Conservation (phyloP, 768 basidiomycete genomes). For the Calocybe cyanea region DNA sequence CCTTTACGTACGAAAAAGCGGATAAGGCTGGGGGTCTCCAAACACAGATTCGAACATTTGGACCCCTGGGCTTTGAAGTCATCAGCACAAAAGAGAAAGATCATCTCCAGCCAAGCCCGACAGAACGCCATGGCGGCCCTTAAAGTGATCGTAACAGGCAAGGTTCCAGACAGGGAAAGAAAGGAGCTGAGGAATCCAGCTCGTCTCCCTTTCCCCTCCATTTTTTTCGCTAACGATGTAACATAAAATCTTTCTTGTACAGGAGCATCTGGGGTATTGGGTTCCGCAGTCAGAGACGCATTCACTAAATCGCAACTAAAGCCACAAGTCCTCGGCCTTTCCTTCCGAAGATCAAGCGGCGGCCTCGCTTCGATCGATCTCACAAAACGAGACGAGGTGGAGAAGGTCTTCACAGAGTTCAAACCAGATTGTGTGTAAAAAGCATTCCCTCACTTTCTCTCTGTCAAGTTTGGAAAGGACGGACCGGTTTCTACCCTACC, state of each 20-base stretch:
- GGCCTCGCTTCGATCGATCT: slow-evolving; percentile 65
- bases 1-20: too few species aligned
- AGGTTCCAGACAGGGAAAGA: slow-evolving; percentile 2
- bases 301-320: slow-evolving; percentile 41
- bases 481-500: background rate
- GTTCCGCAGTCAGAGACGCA: slow-evolving; percentile 68
- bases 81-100: too few species aligned
- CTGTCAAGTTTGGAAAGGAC: background rate
- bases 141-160: slow-evolving; percentile 60
- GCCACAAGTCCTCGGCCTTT: slow-evolving; percentile 61
- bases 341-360: slow-evolving; percentile 58
- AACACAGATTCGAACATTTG: too few species aligned
- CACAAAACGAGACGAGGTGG: slow-evolving; percentile 50
- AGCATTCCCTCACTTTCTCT: too few species aligned
- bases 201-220: background rate
- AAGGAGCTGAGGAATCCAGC: too few species aligned
- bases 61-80: too few species aligned
- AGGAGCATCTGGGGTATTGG: slow-evolving; percentile 94
- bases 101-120: too few species aligned
- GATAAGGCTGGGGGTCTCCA: too few species aligned
- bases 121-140: slow-evolving; percentile 19
- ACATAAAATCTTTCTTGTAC: slow-evolving; percentile 6
- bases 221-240: background rate
- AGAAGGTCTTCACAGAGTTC: slow-evolving; percentile 49
- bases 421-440: slow-evolving; percentile 64